phyloP scores from a whole-genome alignment of 495 filamentous ascomycete species.

The Sordaria brevicollis region DNA sequence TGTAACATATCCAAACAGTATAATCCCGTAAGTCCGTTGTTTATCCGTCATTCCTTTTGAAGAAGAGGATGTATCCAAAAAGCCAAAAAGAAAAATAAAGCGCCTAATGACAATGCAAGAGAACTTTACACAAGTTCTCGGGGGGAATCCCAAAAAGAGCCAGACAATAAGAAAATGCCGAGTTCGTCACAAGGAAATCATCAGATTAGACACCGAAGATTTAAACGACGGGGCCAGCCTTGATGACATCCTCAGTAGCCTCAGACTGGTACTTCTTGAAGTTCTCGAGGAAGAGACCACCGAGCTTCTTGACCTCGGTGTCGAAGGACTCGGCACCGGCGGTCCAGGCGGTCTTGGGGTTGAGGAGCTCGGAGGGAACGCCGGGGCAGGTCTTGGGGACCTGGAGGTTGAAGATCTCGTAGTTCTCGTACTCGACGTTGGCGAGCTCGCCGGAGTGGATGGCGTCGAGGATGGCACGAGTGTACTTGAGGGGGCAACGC shows the following conservation, averaged over 20 bases:
- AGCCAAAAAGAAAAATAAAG: background rate
- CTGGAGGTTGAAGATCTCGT: conserved; percentile 91
- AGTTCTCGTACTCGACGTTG: conserved; percentile 83
- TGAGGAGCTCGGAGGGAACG: conserved; percentile 84
- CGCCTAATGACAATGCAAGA: conserved; percentile 8
- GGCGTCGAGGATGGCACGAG: conserved; percentile 92
- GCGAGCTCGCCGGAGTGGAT: conserved; percentile 95
- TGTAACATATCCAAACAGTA: background rate
- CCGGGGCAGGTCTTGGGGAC: conserved; percentile 79
- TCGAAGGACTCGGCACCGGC: conserved; percentile 66
- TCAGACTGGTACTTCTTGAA: conserved; percentile 90
- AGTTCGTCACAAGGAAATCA: background rate
- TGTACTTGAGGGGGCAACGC: conserved; percentile 98
- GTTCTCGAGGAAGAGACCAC: conserved; percentile 81
- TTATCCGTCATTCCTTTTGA: background rate
- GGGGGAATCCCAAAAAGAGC: conserved; percentile 2
- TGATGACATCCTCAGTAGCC: conserved; percentile 74
- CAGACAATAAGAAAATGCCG: background rate
- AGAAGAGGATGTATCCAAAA: background rate
- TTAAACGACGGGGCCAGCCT: conserved; percentile 50
- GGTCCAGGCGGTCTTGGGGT: conserved; percentile 89
- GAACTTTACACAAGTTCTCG: background rate
- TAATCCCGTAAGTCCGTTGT: background rate
- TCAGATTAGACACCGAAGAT: background rate
- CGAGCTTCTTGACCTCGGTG: conserved; percentile 82